Evolutionary conservation across 768 basidiomycete genomes (phyloP), one percentile per base, ranked within the genome.

Genomic region (Boletus insuetus): DNA sequence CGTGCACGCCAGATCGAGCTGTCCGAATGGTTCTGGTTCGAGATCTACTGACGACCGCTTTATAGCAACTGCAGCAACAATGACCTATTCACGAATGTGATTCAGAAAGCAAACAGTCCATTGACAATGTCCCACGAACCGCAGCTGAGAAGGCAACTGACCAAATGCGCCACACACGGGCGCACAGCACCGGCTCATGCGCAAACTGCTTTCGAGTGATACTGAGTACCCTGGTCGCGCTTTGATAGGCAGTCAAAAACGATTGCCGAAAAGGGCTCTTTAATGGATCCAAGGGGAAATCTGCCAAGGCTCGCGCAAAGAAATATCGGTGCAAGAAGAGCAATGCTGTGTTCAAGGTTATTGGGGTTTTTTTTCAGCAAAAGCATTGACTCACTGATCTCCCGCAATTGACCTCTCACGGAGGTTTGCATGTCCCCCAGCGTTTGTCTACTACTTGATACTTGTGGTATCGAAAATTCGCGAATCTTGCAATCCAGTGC

Each of bases 111-210:
- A 31, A 29, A 29, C 29, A 29, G 29, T 29, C 26, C 26, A 9
- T 29, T 7, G 51, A 54, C 13, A 39, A 29, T n/a, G 45, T 19
- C 55, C 42, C 13, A 60, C 78, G 66, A 64, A 83, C 82, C 38
- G 81, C 76, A 16, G 85, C 78, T 13, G 78, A 74, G 63, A 85
- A 85, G 1, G 79, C 73, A 45, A 77, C 69, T 2, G 82, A 75
- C 85, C 85, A 86, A 52, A 83, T 77, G 49, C 75, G 73, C 82
- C 82, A 85, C 26, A 86, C 68, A 29, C 29, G 29, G 9, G 29
- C 29, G 8, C 9, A 29, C 29, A 2, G 29, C 8, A 29, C 29
- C 7, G 29, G 29, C 29, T 29, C 9, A 29, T 29, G 8, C 29
- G 29, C 29, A 29, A 29, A 29, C 8, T 29, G 29, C 29, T 29